Evolutionary conservation across 148 eudicot species (phyloP), one percentile per base, ranked within the genome.

Genomic region (Selenicereus undatus): DNA sequence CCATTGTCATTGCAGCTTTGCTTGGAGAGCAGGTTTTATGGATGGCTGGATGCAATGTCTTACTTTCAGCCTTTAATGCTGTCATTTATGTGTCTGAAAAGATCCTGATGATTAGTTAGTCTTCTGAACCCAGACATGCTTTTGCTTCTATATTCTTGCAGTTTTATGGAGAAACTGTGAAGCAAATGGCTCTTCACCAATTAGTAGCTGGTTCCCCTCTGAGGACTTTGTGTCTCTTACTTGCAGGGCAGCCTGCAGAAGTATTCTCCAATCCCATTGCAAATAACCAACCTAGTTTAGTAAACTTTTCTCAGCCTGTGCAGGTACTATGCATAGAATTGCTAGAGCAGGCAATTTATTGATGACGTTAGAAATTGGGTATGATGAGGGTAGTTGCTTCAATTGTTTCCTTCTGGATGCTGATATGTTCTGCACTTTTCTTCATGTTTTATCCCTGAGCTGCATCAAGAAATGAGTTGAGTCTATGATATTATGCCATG

Each of bases 191-290:
- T 68, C 86, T 93, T 81, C 81, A 82, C 75, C 98, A 94, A 84
- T 81, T 92, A 74, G 87, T 88, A 77, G 86, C 97, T 43, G 98
- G 98, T n/a, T 89, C 91, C 45, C 98, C 98, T 39, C 83, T 94
- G 87, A 90, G 98, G 82, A 94, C 98, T 27, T 83, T 94, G 79
- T 93, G 95, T 84, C 91, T 93, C 56, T 85, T 94, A 54, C 86
- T 94, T 80, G 97, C 98, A 43, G 94, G 95, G 84, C 91, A 93
- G 79, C 97, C 97, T 81, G 93, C 89, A 43, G 97, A 91, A 72
- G 98, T 94, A 50, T 94, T 94, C 78, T 86, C 93, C 45, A 80
- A 83, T 81, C 30, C 76, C 52, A 45, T 81, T 26, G 72, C 84
- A 56, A 77, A 43, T 62, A 81, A 79, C 79, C 73, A 78, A 83